A percentile compares a stretch with the other conserved stretches of the same genome.
phyloP scores from a whole-genome alignment of 306 rosid genomes.

The Medicago ruthenica region DNA sequence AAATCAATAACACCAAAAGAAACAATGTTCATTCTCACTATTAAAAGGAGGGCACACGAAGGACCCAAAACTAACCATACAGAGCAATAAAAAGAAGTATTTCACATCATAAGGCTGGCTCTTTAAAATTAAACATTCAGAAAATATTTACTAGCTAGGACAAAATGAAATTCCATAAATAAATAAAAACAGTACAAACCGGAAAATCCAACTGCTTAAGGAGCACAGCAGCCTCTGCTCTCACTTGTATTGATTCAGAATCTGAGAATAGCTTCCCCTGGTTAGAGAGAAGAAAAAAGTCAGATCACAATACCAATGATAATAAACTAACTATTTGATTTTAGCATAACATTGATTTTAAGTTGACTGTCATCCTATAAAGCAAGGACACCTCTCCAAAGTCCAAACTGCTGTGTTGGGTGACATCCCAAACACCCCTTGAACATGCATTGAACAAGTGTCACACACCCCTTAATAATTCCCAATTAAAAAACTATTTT shows the following conservation, averaged over 20 bases:
- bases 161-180: slow-evolving; percentile 13
- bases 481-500: background rate
- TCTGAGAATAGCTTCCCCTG: slow-evolving; percentile 95
- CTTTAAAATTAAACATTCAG: slow-evolving; percentile 32
- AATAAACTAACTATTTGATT: slow-evolving; percentile 17
- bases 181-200: slow-evolving; percentile 54
- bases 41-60: slow-evolving; percentile 9
- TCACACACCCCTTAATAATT: background rate
- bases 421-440: background rate
- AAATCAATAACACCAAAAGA: slow-evolving; percentile 12
- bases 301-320: slow-evolving; percentile 36
- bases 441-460: background rate
- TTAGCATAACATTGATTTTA: slow-evolving; percentile 32
- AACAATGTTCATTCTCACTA: slow-evolving; percentile 3
- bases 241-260: slow-evolving; percentile 84
- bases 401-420: background rate
- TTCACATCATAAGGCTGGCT: slow-evolving; percentile 2
- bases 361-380: slow-evolving; percentile 13
- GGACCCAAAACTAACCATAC: slow-evolving; percentile 22
- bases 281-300: slow-evolving; percentile 43
- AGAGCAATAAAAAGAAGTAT: slow-evolving; percentile 3
- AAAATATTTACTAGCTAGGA: slow-evolving; percentile 6
- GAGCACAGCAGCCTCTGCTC: slow-evolving; percentile 97
- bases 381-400: background rate
- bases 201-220: slow-evolving; percentile 92